These are phyloP conservation scores for Candida chauliodis DNA, from an alignment of 805 yeast species.

Conservation along the genomic window DNA sequence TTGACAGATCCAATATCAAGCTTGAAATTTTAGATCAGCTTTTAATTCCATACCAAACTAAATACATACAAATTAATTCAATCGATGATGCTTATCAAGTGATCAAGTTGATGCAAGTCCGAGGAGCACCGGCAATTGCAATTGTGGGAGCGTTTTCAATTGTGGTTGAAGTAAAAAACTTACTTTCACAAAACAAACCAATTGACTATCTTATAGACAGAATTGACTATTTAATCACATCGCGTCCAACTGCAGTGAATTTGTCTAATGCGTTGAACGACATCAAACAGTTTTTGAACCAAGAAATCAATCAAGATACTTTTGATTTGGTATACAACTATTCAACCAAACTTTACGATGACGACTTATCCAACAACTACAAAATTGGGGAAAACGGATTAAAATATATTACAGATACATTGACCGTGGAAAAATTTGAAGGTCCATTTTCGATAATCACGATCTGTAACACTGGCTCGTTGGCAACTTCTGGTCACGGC, in stretches of 20 bases:
- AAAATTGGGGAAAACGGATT: slow-evolving; percentile 81
- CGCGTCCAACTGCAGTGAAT: slow-evolving; percentile 96
- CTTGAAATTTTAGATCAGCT: slow-evolving; percentile 78
- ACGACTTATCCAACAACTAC: slow-evolving; percentile 75
- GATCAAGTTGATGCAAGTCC: slow-evolving; percentile 87
- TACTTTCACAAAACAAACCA: slow-evolving; percentile 25
- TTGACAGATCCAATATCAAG: slow-evolving; percentile 42
- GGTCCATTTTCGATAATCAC: slow-evolving; percentile 82
- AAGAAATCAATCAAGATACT: slow-evolving; percentile 19
- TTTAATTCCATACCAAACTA: slow-evolving; percentile 72
- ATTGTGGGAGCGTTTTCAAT: slow-evolving; percentile 87
- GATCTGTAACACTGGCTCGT: slow-evolving; percentile 93
- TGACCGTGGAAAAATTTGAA: slow-evolving; percentile 44
- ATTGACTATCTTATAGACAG: slow-evolving; percentile 35
- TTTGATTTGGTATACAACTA: slow-evolving; percentile 38
- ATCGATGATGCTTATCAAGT: slow-evolving; percentile 78
- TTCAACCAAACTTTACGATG: slow-evolving; percentile 57
- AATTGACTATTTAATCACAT: slow-evolving; percentile 63
- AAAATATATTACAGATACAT: slow-evolving; percentile 50
- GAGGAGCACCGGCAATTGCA: slow-evolving; percentile 99
- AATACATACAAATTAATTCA: slow-evolving; percentile 56
- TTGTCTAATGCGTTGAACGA: slow-evolving; percentile 69
- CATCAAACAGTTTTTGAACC: slow-evolving; percentile 28
- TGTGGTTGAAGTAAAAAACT: slow-evolving; percentile 57
- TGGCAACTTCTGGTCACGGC: slow-evolving; percentile 97